phyloP scores from a whole-genome alignment of 306 rosid genomes.

The Medicago arabica region DNA sequence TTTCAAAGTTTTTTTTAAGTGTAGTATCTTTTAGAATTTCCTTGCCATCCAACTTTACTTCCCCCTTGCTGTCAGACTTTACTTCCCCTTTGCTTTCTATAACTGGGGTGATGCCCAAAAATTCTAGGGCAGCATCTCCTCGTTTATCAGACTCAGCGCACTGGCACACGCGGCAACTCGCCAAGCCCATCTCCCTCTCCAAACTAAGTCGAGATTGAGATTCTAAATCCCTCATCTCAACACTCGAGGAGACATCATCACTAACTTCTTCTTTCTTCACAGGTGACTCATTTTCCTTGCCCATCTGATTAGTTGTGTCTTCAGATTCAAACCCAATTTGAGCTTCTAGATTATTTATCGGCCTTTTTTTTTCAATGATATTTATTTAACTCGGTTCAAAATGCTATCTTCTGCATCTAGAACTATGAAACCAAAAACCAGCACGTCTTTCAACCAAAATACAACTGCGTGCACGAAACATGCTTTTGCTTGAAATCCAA shows the following conservation, averaged over 20 bases:
- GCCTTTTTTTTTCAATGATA: slow-evolving; percentile 42
- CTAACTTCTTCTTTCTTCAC: slow-evolving; percentile 47
- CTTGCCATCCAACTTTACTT: slow-evolving; percentile 45
- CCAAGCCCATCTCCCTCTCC: slow-evolving; percentile 62
- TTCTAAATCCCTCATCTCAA: slow-evolving; percentile 55
- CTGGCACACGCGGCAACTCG: slow-evolving; percentile 94
- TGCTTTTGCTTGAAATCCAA: slow-evolving; percentile 8
- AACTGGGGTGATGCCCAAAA: slow-evolving; percentile 65
- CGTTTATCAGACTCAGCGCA: slow-evolving; percentile 86
- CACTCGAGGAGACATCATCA: slow-evolving; percentile 48
- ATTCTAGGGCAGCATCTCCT: slow-evolving; percentile 79
- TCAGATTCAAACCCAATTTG: slow-evolving; percentile 39
- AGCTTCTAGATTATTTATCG: slow-evolving; percentile 42
- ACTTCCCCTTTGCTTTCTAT: slow-evolving; percentile 50
- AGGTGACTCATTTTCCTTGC: slow-evolving; percentile 49
- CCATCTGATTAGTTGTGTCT: slow-evolving; percentile 46
- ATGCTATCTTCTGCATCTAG: slow-evolving; percentile 33
- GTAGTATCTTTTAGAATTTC: slow-evolving; percentile 39
- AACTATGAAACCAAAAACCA: slow-evolving; percentile 28
- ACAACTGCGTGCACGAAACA: not conserved
- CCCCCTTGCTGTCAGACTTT: slow-evolving; percentile 49
- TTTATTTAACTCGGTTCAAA: slow-evolving; percentile 18
- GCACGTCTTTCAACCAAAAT: slow-evolving; percentile 26
- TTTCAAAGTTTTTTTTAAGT: slow-evolving; percentile 49
- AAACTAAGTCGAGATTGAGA: slow-evolving; percentile 58